Evolutionary conservation across 139 green algal genomes (phyloP), one percentile per base, ranked within the genome.

Genomic region (Nannochloris sp.): DNA sequence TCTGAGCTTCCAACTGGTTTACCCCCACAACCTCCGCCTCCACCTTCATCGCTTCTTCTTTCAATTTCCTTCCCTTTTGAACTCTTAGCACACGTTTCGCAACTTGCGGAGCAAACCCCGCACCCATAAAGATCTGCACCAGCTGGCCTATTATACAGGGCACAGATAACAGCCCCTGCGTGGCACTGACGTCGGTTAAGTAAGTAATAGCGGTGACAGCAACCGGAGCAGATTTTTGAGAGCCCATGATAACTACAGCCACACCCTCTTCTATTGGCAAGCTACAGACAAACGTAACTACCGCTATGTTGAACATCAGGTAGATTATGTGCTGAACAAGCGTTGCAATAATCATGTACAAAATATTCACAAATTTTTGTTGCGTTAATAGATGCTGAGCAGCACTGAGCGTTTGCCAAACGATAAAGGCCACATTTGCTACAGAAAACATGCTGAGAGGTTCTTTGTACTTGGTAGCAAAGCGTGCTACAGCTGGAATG

Each of bases 371-470:
- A 14, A 79, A 65, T 5, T 57, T 32, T 48, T 78, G 65, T 8
- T 75, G 6, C 15, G 88, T 57, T 42, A 90, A 35, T 3, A 67
- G 60, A n/a, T 77, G 45, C 10, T 62, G 61, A 0, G 76, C 69
- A 4, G 57, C 61, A 48, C 62, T 81, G 4, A 94, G 67, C 7
- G 75, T 87, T 73, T 90, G 84, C 87, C 87, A 95, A 5, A 95
- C 75, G 48, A 95, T 84, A 27, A 84, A 64, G 14, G 83, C 80
- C 3, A 95, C 71, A 60, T 79, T 82, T 61, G 62, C 47, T 33
- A 75, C 85, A 44, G 36, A 76, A 27, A 82, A 71, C 5, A 91
- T 54, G 47, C 35, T 58, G 19, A 92, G 64, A 0, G 44, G 8
- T 0, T 51, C 65, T 46, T 81, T 83, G 68, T 83, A 71, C 3